Conservation (phyloP, 2,329 filamentous ascomycete species). For the Colletotrichum simmondsii region DNA sequence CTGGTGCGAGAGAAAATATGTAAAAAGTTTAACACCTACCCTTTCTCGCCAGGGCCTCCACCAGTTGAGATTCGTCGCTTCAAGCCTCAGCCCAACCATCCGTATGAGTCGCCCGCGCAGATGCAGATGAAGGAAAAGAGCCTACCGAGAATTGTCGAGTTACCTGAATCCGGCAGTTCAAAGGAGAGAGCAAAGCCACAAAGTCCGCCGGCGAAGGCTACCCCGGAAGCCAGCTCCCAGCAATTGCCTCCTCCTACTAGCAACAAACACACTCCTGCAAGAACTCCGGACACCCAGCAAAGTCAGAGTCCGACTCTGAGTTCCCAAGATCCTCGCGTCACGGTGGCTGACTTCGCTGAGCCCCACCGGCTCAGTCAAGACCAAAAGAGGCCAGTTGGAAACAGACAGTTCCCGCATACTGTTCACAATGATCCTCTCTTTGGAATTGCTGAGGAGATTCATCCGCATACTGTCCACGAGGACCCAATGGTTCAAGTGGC, state of each 20-base stretch:
- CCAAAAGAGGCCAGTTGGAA: not conserved
- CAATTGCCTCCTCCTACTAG: not conserved
- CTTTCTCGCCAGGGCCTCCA: not conserved
- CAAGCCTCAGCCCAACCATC: not conserved
- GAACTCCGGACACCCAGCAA: constrained; percentile 15
- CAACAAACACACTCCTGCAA: constrained; percentile 18
- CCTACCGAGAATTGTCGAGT: constrained; percentile 1
- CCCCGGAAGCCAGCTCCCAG: not conserved
- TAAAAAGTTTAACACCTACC: not conserved
- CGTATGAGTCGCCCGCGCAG: constrained; percentile 12
- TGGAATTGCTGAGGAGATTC: constrained; percentile 19
- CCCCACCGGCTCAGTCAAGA: constrained; percentile 24
- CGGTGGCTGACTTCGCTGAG: not conserved
- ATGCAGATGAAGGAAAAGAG: constrained; percentile 14
- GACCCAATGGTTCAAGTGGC: constrained; percentile 9
- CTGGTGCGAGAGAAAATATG: constrained; percentile 23
- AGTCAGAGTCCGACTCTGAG: constrained; percentile 10
- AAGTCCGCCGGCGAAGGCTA: not conserved
- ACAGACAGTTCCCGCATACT: not conserved
- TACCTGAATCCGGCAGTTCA: constrained; percentile 9
- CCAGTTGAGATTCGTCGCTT: constrained; percentile 25
- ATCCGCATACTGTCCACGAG: constrained; percentile 13
- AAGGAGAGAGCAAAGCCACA: not conserved
- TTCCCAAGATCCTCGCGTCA: constrained; percentile 7
- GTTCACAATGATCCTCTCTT: constrained; percentile 19